Conservation (phyloP, 345 rosid species). For the Ceriops decandra region DNA sequence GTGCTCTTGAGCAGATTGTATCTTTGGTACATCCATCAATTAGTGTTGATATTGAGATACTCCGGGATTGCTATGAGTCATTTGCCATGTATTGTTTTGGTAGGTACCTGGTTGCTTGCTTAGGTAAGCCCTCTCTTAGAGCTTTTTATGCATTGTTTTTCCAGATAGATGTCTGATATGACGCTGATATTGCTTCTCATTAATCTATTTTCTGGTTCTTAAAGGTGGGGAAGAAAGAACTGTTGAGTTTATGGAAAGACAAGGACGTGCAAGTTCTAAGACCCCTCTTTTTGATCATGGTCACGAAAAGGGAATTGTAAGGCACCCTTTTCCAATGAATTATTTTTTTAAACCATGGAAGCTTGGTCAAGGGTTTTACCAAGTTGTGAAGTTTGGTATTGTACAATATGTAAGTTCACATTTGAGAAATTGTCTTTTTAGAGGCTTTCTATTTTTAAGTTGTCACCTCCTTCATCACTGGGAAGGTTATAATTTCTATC, state of each 20-base stretch:
- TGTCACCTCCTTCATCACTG: conserved; percentile 14
- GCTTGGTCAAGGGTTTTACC: conserved; percentile 95
- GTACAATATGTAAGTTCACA: conserved; percentile 89
- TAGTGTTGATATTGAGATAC: conserved; percentile 82
- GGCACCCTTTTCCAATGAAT: conserved; percentile 93
- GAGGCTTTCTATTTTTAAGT: conserved; percentile 5
- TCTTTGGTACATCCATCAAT: conserved; percentile 86
- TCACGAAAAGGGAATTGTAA: conserved; percentile 56
- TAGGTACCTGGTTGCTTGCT: conserved; percentile 95
- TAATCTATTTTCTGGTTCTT: conserved; percentile 9
- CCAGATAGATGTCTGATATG: conserved; percentile 1
- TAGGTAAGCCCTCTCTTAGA: conserved; percentile 47
- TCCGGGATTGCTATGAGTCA: conserved; percentile 97
- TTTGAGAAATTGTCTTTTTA: conserved; percentile 15
- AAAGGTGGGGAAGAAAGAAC: conserved; percentile 93
- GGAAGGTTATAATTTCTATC: conserved; percentile 8
- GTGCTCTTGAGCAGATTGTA: conserved; percentile 53
- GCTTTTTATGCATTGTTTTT: neutral
- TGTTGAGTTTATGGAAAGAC: conserved; percentile 84
- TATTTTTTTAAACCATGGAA: conserved; percentile 74
- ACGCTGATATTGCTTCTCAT: conserved; percentile 4
- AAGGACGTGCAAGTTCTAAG: conserved; percentile 60
- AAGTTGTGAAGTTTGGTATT: conserved; percentile 91
- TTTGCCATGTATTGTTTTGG: conserved; percentile 99
- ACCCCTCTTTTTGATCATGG: conserved; percentile 59